These are phyloP conservation scores for Fennellomyces sp. DNA, from an alignment of 371 early-diverging fungal genomes.

Conservation along the genomic window DNA sequence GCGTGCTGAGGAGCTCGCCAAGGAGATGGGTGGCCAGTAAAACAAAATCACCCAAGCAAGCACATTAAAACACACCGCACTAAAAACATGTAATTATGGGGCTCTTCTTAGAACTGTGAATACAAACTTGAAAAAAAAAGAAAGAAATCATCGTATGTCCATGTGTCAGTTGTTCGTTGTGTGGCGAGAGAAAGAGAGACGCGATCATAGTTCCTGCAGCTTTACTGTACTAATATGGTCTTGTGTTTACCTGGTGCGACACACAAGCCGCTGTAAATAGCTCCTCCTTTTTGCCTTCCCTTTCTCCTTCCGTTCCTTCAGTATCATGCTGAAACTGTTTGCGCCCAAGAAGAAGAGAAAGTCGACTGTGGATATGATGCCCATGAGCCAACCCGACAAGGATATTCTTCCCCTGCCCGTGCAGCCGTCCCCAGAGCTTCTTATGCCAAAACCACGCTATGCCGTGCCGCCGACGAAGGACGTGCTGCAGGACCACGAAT, in stretches of 20 bases:
- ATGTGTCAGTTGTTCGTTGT: background rate
- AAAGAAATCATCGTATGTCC: background rate
- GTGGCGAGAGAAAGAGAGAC: background rate
- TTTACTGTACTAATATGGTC: background rate
- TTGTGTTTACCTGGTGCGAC: background rate
- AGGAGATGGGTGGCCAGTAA: constrained; percentile 30
- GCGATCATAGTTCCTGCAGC: background rate
- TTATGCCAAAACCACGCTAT: constrained; percentile 23
- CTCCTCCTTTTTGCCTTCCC: background rate
- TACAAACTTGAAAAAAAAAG: background rate
- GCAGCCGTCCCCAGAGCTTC: background rate
- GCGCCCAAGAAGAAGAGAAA: constrained; percentile 15
- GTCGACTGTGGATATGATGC: background rate
- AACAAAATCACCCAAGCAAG: background rate
- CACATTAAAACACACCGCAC: background rate
- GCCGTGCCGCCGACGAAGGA: constrained; percentile 16
- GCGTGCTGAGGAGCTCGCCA: constrained; percentile 90
- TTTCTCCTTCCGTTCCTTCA: background rate
- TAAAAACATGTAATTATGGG: constrained; percentile 1
- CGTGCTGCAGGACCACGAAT: constrained; percentile 5
- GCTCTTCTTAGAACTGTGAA: constrained; percentile 1
- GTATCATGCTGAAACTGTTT: constrained; percentile 14
- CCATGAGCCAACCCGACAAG: background rate
- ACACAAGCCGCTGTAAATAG: background rate
- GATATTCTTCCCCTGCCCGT: background rate